Base-by-base conservation (phyloP, 768 basidiomycete species). In the Leccinellum luteum region DNA sequence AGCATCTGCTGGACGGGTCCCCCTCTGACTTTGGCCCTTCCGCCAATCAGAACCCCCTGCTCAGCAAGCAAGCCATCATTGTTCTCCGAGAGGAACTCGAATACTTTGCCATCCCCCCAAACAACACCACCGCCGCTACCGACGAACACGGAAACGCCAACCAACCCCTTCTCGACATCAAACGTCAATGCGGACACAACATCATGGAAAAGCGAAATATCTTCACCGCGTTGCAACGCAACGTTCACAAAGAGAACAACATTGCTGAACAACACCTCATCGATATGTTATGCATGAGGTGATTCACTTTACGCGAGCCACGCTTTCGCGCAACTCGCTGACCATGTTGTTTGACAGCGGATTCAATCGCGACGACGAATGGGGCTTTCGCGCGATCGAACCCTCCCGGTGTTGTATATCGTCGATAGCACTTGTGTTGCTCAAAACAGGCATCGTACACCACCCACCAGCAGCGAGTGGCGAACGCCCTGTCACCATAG, bases 271-370 rank as follows among this genome's bases (percentile, higher is more conserved):
- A 98, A 75, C 97, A 99, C 77, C 78, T 99, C 66, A 99, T 99
- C 74, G 97, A 98, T 76, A 99, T 99, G 97, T 80, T 99, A 60
- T 98, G 96, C 77, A 97, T 98, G 93, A 97, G 94, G 96, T 96
- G 70, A 76, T 47, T 48, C 13, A 48, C 41, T 49, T 58, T n/a
- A n/a, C n/a, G n/a, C n/a, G n/a, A n/a, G n/a, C n/a, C n/a, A n/a
- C n/a, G n/a, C n/a, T n/a, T n/a, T 38, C 49, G 10, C 50, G 14
- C 17, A 27, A 23, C 47, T 58, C 28, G 8, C 56, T 69, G 63
- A 67, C 41, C 28, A 49, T 21, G 48, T 50, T 23, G 41, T 50
- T 21, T 32, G 50, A 23, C 57, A 63, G 97, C 75, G 97, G 97
- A 19, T 99, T 99, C 72, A 85, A 95, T 72, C 86, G 96, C 15